phyloP scores from a whole-genome alignment of 139 green algal genomes.

The Chlamydomonas sphaeroides region DNA sequence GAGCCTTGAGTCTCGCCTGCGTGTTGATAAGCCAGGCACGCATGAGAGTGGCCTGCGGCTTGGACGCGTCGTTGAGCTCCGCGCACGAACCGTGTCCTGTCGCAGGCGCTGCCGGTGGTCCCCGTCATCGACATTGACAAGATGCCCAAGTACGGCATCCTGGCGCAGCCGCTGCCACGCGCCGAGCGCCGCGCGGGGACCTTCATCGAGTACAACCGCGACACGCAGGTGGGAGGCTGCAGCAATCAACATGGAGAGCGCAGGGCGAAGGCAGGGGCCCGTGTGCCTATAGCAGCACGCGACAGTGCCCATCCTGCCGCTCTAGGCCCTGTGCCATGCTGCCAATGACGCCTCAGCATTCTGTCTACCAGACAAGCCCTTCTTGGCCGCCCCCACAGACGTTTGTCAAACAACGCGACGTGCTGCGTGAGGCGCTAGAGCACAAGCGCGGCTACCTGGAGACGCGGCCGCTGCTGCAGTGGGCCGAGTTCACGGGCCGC shows the following conservation, averaged over 20 bases:
- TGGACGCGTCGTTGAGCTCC: too few relatives aligned
- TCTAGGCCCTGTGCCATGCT: too few relatives aligned
- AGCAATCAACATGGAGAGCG: too few relatives aligned
- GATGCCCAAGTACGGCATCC: constrained; percentile 55
- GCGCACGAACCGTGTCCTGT: too few relatives aligned
- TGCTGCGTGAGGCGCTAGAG: constrained; percentile 48
- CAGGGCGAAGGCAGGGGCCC: too few relatives aligned
- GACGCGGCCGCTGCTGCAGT: constrained; percentile 46
- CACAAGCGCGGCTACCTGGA: constrained; percentile 47
- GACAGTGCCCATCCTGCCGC: too few relatives aligned
- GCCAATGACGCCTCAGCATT: too few relatives aligned
- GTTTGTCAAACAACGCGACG: constrained; percentile 54
- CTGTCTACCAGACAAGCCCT: too few relatives aligned
- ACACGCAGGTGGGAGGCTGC: not conserved
- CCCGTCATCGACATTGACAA: constrained; percentile 61
- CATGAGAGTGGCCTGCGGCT: too few relatives aligned
- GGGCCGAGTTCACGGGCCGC: constrained; percentile 44
- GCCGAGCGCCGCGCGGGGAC: not conserved
- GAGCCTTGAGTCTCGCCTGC: too few relatives aligned
- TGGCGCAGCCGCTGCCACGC: constrained; percentile 43
- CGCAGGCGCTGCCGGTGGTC: constrained; percentile 16
- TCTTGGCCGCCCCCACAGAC: not conserved
- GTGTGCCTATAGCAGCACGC: too few relatives aligned
- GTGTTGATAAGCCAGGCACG: too few relatives aligned
- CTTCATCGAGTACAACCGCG: constrained; percentile 47